Evolutionary conservation across 2,329 filamentous ascomycete genomes (phyloP), one percentile per base, ranked within the genome.

Genomic region (Cadophora sp.): DNA sequence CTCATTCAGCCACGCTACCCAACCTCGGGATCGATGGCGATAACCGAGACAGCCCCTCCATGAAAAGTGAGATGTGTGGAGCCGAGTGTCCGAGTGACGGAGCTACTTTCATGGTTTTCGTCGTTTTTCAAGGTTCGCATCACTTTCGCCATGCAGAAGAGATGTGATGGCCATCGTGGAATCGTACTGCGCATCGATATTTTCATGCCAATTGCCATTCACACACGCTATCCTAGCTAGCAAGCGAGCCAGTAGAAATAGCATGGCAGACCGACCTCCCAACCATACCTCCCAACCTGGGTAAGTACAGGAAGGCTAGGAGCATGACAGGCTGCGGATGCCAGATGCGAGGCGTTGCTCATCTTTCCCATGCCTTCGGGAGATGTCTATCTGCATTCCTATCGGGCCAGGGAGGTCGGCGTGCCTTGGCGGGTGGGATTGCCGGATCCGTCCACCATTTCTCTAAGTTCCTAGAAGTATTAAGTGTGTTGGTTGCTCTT

Each of bases 181-280:
- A 39, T 53, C 41, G 33, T 58, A 62, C 47, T 48, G 47, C 39
- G 24, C 48, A 66, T 66, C 59, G 59, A 48, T 30, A 33, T 30
- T 33, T n/a, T 27, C n/a, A 45, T 55, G 36, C 33, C 24, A 43
- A 45, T 62, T 11, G n/a, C 33, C n/a, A 48, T 45, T 30, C 22
- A 39, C 13, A 30, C 27, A 30, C 5, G 50, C 50, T 27, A 53
- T 24, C 24, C 24, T 53, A 48, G 18, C n/a, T n/a, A 33, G 30
- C 9, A 53, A 53, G 24, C 50, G 50, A 53, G 24, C 50, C 50
- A 53, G 30, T 53, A 13, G 24, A 33, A 33, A 16, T 30, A 9
- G 18, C 7, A 33, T 24, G 50, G 50, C 18, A 3, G 22, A 39
- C 36, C 36, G 6, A 8, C 36, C 36, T 13, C 27, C 27, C 27